Evolutionary conservation across 2,329 filamentous ascomycete genomes (phyloP), one percentile per base, ranked within the genome.

Genomic region (Aspergillus sp.): DNA sequence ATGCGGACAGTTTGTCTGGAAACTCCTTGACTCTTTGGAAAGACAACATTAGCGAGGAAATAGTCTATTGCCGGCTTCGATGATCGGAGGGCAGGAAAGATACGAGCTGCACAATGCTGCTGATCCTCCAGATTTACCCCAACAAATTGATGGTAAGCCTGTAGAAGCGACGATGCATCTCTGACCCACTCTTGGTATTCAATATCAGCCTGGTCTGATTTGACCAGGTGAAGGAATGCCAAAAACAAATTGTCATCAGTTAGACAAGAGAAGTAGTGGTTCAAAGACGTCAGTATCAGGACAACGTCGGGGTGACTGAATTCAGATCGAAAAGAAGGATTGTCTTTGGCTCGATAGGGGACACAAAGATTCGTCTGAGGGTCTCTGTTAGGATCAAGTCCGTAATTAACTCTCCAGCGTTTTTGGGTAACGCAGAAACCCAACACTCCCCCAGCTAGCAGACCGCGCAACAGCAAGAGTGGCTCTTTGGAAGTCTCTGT

Each of bases 351-450:
- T 9, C 78, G 77, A 62, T 82, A 90, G 0, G 86, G 87, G 0
- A 90, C 84, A 0, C 83, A 82, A 0, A 89, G 77, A 53, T 69
- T 75, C 0, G 82, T 78, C 80, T 86, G 88, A 0, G 79, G 81
- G 0, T 64, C 63, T 2, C 84, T 71, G 0, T 61, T 66, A 0
- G 65, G 60, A 65, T 86, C 81, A 0, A 84, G 75, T 0, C 88
- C 87, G 59, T 87, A 91, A 56, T 89, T 82, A 0, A 91, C 87
- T 3, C 83, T 74, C 84, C 85, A 91, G 1, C 87, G 76, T 65
- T 90, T 90, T 14, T 82, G 72, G 0, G 74, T 71, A 0, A 90
- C 73, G 0, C 75, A 77, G 58, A 87, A 88, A 0, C 65, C 65
- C 0, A 90, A 65, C 0, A 90, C 75, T 0, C 85, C 82, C 0